Percentiles rank a stretch among this genome's conserved stretches.
Conservation (phyloP, 2,329 filamentous ascomycete species). For the Aureobasidium pullulans region DNA sequence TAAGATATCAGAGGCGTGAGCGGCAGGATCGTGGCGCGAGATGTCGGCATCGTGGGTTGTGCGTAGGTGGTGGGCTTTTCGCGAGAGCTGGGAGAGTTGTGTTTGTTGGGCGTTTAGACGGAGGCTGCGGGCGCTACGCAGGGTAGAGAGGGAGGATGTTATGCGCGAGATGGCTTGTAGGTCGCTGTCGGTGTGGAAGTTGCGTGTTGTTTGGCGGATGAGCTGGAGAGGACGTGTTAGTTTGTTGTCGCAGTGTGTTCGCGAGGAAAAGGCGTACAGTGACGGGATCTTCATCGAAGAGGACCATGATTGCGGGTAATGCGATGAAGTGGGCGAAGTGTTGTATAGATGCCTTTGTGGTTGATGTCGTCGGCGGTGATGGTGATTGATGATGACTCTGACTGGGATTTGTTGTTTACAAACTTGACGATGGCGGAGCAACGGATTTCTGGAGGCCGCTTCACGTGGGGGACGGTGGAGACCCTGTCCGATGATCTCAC, state of each 20-base stretch:
- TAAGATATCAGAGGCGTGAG: slow-evolving; percentile 77
- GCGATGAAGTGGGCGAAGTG: neutral
- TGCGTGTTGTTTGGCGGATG: slow-evolving; percentile 82
- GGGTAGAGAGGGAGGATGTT: slow-evolving; percentile 70
- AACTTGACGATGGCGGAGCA: neutral
- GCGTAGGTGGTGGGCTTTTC: slow-evolving; percentile 66
- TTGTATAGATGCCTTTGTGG: neutral
- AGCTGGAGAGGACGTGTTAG: slow-evolving; percentile 48
- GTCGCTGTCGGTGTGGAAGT: slow-evolving; percentile 92
- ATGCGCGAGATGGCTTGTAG: slow-evolving; percentile 77
- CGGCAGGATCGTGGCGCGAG: slow-evolving; percentile 64
- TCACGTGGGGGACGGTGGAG: neutral
- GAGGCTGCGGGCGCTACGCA: slow-evolving; percentile 76
- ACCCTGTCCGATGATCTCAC: slow-evolving; percentile 9
- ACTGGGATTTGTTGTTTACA: slow-evolving; percentile 2
- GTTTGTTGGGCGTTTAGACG: slow-evolving; percentile 46
- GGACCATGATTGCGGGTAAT: slow-evolving; percentile 51
- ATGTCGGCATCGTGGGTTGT: slow-evolving; percentile 72
- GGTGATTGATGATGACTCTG: neutral
- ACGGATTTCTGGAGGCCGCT: neutral
- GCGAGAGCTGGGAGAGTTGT: slow-evolving; percentile 52
- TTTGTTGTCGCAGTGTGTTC: slow-evolving; percentile 12
- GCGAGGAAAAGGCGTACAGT: slow-evolving; percentile 49
- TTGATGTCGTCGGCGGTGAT: neutral
- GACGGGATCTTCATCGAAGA: slow-evolving; percentile 89